Base-by-base conservation (phyloP, 768 basidiomycete species). In the Russula compacta region DNA sequence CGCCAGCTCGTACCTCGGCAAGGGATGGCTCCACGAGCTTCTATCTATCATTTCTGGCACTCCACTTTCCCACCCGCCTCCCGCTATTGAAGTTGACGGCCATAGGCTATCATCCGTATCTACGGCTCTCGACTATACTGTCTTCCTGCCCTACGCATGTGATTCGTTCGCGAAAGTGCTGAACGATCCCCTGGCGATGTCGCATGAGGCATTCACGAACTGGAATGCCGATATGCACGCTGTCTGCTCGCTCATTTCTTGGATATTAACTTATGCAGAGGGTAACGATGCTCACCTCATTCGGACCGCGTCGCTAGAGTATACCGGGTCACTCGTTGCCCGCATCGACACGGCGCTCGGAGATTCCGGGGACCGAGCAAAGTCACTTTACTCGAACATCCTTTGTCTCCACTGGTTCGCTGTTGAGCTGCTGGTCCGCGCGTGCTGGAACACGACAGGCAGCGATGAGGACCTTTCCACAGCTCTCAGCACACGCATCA, bases 21-120 rank as follows among this genome's bases (percentile, higher is more conserved):
- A 76, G 59, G 86, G 87, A 0, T 75, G 78, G 67, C 79, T 93
- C 17, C 70, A 77, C 58, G 81, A 86, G 24, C 76, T 91, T 15
- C 61, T 84, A 51, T 67, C 75, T n/a, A 53, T 77, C 53, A 62
- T 78, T 19, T 69, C 71, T 21, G 68, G 71, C 35, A 58, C 62
- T 7, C 59, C 65, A 5, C 70, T 73, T 29, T 55, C 66, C 10
- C 60, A 67, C 12, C 55, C 69, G 11, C 78, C 79, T 3, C 65
- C 64, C 1, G 59, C 69, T 14, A 71, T 73, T 49, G 67, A 69
- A 43, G 59, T 76, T 35, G 73, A 73, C 35, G 78, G 77, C 44
- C 74, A 81, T 51, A 70, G 75, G 35, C 68, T 87, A 32, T 74
- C 74, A 15, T 72, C 78, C 0, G 69, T 73, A 14, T 80, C 81